phyloP scores from a whole-genome alignment of 805 yeast genomes.

The Ogataea zsoltii region DNA sequence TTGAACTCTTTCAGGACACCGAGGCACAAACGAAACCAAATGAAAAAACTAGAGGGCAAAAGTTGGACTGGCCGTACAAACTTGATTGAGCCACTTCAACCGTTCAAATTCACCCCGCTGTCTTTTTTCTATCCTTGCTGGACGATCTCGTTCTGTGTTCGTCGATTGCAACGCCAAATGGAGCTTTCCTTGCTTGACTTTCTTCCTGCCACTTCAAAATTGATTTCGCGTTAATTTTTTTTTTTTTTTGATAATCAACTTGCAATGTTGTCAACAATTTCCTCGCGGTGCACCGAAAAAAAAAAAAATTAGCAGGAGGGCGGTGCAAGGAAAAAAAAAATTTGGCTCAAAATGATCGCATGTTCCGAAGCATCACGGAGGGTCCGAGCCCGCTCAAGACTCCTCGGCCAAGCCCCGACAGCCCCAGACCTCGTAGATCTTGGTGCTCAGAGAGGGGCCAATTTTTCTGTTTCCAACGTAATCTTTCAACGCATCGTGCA shows the following conservation, averaged over 20 bases:
- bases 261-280: not conserved
- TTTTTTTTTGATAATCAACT: not conserved
- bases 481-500: slow-evolving; percentile 34
- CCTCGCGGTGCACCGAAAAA: not conserved
- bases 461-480: slow-evolving; percentile 55
- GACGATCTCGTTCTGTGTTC: too few relatives aligned
- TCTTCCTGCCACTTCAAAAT: not conserved
- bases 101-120: too few relatives aligned
- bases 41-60: too few relatives aligned
- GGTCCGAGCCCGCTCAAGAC: too few relatives aligned
- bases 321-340: not conserved
- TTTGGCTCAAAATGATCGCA: too few relatives aligned
- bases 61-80: too few relatives aligned
- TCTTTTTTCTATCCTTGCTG: too few relatives aligned
- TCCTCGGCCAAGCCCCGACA: too few relatives aligned
- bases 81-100: too few relatives aligned
- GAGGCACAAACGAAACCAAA: not conserved
- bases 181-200: too few relatives aligned
- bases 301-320: not conserved
- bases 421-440: slow-evolving; percentile 62
- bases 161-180: too few relatives aligned
- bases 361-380: too few relatives aligned
- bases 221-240: slow-evolving; percentile 3
- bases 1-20: not conserved
- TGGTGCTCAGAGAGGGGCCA: slow-evolving; percentile 50